Evolutionary conservation across 176 grass and related monocot species (phyloP), one percentile per base, ranked within the genome.

Genomic region (Dendrocalamus sinicus): DNA sequence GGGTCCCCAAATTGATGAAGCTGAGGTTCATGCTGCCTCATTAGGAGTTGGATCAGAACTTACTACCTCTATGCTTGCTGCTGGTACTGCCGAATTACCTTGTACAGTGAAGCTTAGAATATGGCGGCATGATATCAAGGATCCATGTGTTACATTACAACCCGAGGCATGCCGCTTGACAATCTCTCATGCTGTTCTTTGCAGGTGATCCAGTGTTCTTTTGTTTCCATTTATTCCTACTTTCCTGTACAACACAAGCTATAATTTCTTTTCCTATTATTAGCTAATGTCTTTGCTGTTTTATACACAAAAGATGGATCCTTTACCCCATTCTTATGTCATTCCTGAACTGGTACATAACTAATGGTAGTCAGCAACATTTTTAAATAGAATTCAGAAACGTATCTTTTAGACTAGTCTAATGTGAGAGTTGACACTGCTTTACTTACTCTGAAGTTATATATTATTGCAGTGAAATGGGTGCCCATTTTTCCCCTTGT

Each of bases 141-240:
- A 93, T 40, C 87, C 97, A 80, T 90, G 79, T 83, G 78, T 62
- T 59, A 14, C 39, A 16, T 84, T 99, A 45, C 82, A 89, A 74
- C 51, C 74, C 24, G 86, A 88, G 39, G 88, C 77, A 32, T 94
- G 86, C 74, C 75, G 91, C 43, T 84, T 99, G 89, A 90, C 87
- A 37, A 94, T 99, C 86, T 95, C 97, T 74, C 92, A 99, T 85
- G 97, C 94, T n/a, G 97, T 99, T 77, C 97, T 99, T 89, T 94
- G 97, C 97, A 99, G 97, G 97, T 99, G 76, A 51, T 80, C 37
- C 70, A 46, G 6, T 72, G 46, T 77, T 11, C 63, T 81, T 64
- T 84, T 39, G 22, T 84, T 80, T 86, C 44, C 59, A 73, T 83
- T 37, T 58, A 6, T 22, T 89, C 50, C 62, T 7, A 30, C 50